Conservation (phyloP, 2,329 filamentous ascomycete genomes). For the Bisporella sp. region DNA sequence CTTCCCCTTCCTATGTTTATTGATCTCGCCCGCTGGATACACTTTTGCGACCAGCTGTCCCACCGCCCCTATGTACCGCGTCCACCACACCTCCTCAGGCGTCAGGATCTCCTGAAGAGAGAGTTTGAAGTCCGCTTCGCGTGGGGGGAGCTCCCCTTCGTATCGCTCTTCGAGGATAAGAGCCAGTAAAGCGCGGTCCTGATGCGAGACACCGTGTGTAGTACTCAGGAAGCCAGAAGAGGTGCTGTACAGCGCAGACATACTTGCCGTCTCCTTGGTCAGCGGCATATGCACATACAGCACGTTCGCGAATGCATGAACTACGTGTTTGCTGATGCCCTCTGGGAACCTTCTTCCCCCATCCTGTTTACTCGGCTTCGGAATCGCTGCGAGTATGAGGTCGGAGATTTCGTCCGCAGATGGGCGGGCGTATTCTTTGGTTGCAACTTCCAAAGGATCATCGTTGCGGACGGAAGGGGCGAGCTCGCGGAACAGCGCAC, state of each 20-base stretch:
- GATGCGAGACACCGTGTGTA: conserved; percentile 55
- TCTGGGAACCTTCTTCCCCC: conserved; percentile 27
- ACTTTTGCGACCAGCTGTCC: conserved; percentile 49
- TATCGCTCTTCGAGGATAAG: conserved; percentile 59
- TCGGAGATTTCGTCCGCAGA: conserved; percentile 39
- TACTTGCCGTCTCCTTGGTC: conserved; percentile 46
- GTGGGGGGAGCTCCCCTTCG: conserved; percentile 52
- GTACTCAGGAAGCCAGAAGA: conserved; percentile 56
- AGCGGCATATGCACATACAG: conserved; percentile 46
- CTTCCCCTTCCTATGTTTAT: conserved; percentile 26
- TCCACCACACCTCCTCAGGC: conserved; percentile 55
- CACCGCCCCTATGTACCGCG: conserved; percentile 54
- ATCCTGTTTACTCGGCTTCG: conserved; percentile 21
- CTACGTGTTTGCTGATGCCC: conserved; percentile 37
- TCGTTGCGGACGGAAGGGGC: conserved; percentile 38
- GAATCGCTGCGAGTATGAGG: conserved; percentile 42
- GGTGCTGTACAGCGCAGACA: conserved; percentile 54
- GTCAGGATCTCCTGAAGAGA: conserved; percentile 47
- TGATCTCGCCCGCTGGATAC: conserved; percentile 51
- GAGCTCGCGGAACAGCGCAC: conserved; percentile 52
- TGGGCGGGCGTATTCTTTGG: conserved; percentile 41
- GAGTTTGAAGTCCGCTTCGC: conserved; percentile 46
- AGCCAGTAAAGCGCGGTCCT: conserved; percentile 52
- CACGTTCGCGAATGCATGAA: conserved; percentile 51
- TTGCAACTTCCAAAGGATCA: conserved; percentile 54